Evolutionary conservation across 2,329 filamentous ascomycete genomes (phyloP), one percentile per base, ranked within the genome.

Genomic region (Aureobasidium sp.): DNA sequence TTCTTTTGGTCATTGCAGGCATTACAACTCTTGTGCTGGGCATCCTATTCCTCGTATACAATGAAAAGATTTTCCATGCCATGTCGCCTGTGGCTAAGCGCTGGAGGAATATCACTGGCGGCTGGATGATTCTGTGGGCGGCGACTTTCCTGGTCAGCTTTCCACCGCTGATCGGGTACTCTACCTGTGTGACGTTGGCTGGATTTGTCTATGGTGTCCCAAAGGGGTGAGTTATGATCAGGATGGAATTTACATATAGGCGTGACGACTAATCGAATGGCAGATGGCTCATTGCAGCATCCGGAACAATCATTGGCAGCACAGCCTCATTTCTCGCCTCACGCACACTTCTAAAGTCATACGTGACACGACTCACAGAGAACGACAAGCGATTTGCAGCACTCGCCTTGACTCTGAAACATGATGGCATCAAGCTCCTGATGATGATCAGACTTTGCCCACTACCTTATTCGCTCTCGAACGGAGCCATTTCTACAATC

Each of bases 361-460:
- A 92, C 72, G 92, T 97, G 32, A 82, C 92, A 68, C 82, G 86
- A 20, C 81, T 96, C 68, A 88, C 97, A 55, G 89, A 90, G 62
- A 81, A 83, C 67, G 93, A 99, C 76, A 87, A 86, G 72, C 84
- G 92, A 59, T 99, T 99, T 73, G 85, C 94, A 10, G 94, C 94
- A 5, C 82, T 99, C 29, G 85, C 89, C 26, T 83, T 97, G 69
- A 94, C 94, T 8, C 80, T 99, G 65, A 91, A 96, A 66, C 87
- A 90, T 70, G 94, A 99, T 70, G 94, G 94, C 0, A 75, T 99
- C 57, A 89, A 91, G 69, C 86, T 97, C 60, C 81, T 99, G 50
- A 87, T 90, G 65, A 95, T 94, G 83, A 94, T 99, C 68, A 85
- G 94, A 34, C 83, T 97, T 66, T 97, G 93, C 70, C 94, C 94